Base-by-base conservation (phyloP, 2,329 filamentous ascomycete species). In the Ceratocystis cacaofunesta region DNA sequence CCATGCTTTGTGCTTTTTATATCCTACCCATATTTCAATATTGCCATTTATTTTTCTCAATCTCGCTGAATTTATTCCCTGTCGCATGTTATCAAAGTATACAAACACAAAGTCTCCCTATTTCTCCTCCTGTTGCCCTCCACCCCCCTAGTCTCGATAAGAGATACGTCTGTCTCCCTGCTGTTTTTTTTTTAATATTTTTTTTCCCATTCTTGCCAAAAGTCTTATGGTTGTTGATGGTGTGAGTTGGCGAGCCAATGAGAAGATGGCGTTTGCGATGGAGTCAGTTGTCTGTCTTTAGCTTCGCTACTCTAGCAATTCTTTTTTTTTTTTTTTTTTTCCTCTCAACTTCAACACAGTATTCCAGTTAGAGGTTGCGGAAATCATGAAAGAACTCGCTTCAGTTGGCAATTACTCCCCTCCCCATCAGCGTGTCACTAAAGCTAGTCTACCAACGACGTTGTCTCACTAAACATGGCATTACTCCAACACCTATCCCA, bases 231-330 rank as follows among this genome's bases (percentile, higher is more conserved):
- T 58, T 30, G 52, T 32, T 30, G n/a, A 28, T 57, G 12, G 28
- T 30, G 28, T 32, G 55, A 58, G 55, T 58, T 58, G 15, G 8
- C 15, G 25, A 58, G 17, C 55, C 25, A 58, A 58, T 58, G 15
- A n/a, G 15, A 19, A 58, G 55, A 5, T 58, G 1, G 28, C 22
- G 32, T 58, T 58, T 58, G 19, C 8, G 55, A n/a, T 58, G 55
- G 55, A 58, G 28, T 36, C n/a, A n/a, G 55, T 58, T 58, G 12
- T 30, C 55, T 58, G 6, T 58, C 55, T 58, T 58, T 52, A 52
- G 48, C 48, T 15, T 28, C 10, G 22, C 48, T 52, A 28, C 25
- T 52, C 19, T 5, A 19, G 28, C 32, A 8, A 17, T n/a, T 36
- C 17, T n/a, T 57, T 57, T 30, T 22, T 17, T n/a, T 17, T 30